Percentiles rank a stretch among this genome's conserved stretches.
Conservation (phyloP, 192 early-diverging fungal genomes). For the Backusella mclennaniae region DNA sequence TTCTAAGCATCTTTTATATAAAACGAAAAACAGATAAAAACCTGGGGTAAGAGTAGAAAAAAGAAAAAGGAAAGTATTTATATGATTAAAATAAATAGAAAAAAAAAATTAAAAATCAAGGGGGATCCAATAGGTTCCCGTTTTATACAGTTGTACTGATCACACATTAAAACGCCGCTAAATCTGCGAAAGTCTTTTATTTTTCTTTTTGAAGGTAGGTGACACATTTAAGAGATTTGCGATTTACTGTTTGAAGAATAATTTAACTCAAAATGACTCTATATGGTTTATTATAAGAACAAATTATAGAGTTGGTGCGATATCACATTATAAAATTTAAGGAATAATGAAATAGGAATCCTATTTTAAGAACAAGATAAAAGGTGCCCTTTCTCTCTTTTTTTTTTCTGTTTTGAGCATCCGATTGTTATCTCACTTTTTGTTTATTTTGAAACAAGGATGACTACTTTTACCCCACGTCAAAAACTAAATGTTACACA, state of each 20-base stretch:
- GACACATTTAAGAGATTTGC: background rate
- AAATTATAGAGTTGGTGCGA: background rate
- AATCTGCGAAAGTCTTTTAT: background rate
- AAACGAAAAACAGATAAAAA: background rate
- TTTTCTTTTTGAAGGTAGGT: slow-evolving; percentile 6
- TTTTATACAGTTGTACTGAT: background rate
- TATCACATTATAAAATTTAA: background rate
- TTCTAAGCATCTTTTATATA: slow-evolving; percentile 1
- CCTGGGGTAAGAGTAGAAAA: background rate
- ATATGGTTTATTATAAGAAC: slow-evolving; percentile 2
- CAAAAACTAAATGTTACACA: background rate
- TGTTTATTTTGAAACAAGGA: background rate
- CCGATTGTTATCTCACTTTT: background rate
- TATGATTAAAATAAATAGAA: background rate
- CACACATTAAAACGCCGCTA: background rate
- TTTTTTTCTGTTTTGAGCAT: background rate
- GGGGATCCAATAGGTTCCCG: background rate
- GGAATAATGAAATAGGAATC: background rate
- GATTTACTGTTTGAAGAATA: slow-evolving; percentile 7
- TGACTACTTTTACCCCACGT: background rate
- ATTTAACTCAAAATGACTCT: background rate
- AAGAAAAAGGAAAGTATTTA: background rate
- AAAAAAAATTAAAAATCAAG: background rate
- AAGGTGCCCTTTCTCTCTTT: background rate
- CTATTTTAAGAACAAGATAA: background rate